Base-by-base conservation (phyloP, 2,329 filamentous ascomycete genomes). In the Xylariaceae sp. region DNA sequence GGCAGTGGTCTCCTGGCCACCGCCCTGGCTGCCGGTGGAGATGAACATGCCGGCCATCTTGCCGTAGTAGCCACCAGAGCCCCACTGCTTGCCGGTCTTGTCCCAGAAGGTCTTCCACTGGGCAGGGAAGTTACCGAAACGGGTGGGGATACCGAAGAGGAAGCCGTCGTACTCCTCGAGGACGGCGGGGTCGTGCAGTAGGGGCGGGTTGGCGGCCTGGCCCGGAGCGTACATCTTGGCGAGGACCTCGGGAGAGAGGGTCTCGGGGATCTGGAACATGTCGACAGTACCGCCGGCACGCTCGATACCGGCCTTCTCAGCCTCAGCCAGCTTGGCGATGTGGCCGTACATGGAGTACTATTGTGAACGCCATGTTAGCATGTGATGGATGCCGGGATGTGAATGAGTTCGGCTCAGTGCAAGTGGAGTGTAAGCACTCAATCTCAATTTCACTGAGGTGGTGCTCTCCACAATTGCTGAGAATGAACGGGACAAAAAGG, bases 31-130 rank as follows among this genome's bases (percentile, higher is more conserved):
- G 62, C 80, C 92, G n/a, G 91, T 95, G 64, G 88, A 90, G 75
- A 99, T 77, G 83, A 99, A 99, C 63, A 97, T 66, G 70, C 93
- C 93, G 57, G 89, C 93, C 72, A 91, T 87, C 82, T 97, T 97
- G 78, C 92, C 92, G 77, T 81, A 85, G 81, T 83, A 92, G 67
- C 80, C 85, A 64, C 93, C 93, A 11, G 77, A 75, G 62, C 82
- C 77, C 94, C 94, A 97, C 76, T 94, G 89, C 68, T 83, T 81
- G 71, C 93, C 93, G 23, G 91, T 92, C 77, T 84, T 83, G 81
- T 99, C 94, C 89, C 92, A 95, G 82, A 92, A 93, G 48, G 85
- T 72, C 82, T 94, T 97, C 89, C 89, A 97, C 79, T 99, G 94
- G 15, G 88, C 90, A 53, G 93, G 92, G 83, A 96, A 96, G 85